These are phyloP conservation scores for Lactarius deliciosus DNA, from an alignment of 768 basidiomycete genomes.

Conservation along the genomic window DNA sequence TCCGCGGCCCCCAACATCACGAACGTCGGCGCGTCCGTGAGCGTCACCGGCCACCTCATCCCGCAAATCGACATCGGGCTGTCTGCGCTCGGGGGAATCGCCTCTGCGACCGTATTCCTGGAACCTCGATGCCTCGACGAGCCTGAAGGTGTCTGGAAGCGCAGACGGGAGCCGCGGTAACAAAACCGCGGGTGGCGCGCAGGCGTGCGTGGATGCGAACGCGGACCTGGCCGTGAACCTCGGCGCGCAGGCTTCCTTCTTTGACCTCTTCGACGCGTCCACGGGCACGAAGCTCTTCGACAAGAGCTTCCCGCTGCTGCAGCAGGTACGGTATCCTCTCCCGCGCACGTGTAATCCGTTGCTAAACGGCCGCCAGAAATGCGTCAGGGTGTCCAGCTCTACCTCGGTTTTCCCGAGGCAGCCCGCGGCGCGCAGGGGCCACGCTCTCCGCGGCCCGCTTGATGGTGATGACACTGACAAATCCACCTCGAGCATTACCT, in stretches of 20 bases:
- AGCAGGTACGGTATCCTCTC: conserved; percentile 9
- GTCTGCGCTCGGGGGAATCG: conserved; percentile 4
- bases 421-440: background rate
- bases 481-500: background rate
- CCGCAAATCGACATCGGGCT: conserved; percentile 35
- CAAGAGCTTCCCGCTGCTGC: background rate
- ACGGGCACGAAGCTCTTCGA: conserved; percentile 2
- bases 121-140: conserved; percentile 16
- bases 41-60: conserved; percentile 48
- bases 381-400: background rate
- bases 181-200: background rate
- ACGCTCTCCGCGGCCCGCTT: background rate
- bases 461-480: background rate
- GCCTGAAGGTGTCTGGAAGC: background rate
- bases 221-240: conserved; percentile 6
- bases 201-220: conserved; percentile 19
- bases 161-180: background rate
- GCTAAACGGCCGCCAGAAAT: background rate
- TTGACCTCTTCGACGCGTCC: conserved; percentile 4
- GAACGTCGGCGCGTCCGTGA: conserved; percentile 36
- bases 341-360: background rate
- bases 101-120: conserved; percentile 12
- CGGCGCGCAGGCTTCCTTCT: conserved; percentile 3
- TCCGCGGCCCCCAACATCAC: conserved; percentile 37
- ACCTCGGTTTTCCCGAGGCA: background rate